phyloP scores from a whole-genome alignment of 1,284 basidiomycete genomes.

The Austroboletus niveus region DNA sequence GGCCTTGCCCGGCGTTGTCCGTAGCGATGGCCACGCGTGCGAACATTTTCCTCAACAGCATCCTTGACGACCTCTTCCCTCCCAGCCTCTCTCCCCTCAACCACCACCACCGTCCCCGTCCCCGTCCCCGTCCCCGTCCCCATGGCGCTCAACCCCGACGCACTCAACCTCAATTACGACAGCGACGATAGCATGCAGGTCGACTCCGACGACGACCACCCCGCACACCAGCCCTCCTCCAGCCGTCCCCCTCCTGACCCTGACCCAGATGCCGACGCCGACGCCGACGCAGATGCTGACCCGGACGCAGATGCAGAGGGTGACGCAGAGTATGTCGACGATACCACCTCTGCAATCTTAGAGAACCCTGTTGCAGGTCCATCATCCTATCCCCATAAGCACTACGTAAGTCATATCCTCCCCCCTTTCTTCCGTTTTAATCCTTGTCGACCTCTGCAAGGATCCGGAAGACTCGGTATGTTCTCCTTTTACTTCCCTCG shows the following conservation, averaged over 20 bases:
- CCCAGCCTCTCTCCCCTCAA: slow-evolving; percentile 32
- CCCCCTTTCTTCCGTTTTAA: slow-evolving; percentile 8
- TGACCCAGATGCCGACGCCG: slow-evolving; percentile 28
- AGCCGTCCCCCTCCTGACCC: slow-evolving; percentile 29
- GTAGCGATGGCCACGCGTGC: slow-evolving; percentile 70
- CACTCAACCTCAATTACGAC: slow-evolving; percentile 37
- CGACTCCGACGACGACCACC: slow-evolving; percentile 44
- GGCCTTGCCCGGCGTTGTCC: slow-evolving; percentile 67
- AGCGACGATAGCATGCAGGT: slow-evolving; percentile 45
- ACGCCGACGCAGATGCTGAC: slow-evolving; percentile 40
- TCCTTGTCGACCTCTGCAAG: slow-evolving; percentile 29
- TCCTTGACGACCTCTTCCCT: slow-evolving; percentile 54
- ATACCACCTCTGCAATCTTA: slow-evolving; percentile 27
- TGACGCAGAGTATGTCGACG: slow-evolving; percentile 36
- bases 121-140: slow-evolving; percentile 24
- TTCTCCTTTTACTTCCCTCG: slow-evolving; percentile 17
- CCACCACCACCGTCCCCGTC: slow-evolving; percentile 29
- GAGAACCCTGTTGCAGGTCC: slow-evolving; percentile 35
- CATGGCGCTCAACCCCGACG: slow-evolving; percentile 38
- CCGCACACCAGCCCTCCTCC: slow-evolving; percentile 19
- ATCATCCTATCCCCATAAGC: slow-evolving; percentile 27
- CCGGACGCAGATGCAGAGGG: slow-evolving; percentile 39
- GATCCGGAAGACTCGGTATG: slow-evolving; percentile 70
- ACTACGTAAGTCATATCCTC: slow-evolving; percentile 21
- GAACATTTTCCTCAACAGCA: slow-evolving; percentile 65